These are phyloP conservation scores for Aspergillus pseudoviridinutans DNA, from an alignment of 2,329 filamentous ascomycete genomes.

Conservation along the genomic window DNA sequence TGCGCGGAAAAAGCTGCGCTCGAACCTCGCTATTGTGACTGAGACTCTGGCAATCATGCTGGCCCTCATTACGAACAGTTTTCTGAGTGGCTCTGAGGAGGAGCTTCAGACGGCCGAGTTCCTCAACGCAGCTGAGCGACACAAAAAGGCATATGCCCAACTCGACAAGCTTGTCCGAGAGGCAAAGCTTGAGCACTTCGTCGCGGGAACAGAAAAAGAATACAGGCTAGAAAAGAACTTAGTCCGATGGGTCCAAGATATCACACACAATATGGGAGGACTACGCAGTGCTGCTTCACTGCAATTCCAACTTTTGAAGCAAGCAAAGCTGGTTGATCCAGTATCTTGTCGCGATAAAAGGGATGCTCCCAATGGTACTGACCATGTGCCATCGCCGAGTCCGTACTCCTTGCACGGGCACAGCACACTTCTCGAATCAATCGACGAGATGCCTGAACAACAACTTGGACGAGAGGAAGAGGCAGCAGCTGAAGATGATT, in stretches of 20 bases:
- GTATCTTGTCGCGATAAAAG: slow-evolving; percentile 13
- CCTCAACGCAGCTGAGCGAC: slow-evolving; percentile 56
- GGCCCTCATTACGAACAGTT: slow-evolving; percentile 74
- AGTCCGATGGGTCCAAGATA: slow-evolving; percentile 76
- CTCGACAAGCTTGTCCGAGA: slow-evolving; percentile 77
- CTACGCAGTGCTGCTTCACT: slow-evolving; percentile 83
- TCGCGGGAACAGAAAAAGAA: slow-evolving; percentile 72
- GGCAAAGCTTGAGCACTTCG: slow-evolving; percentile 83
- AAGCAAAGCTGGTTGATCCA: slow-evolving; percentile 40
- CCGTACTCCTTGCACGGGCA: slow-evolving; percentile 41
- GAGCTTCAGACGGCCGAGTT: slow-evolving; percentile 68
- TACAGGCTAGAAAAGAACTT: slow-evolving; percentile 76
- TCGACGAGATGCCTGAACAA: slow-evolving; percentile 61
- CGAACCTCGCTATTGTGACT: slow-evolving; percentile 70
- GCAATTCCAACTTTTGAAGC: slow-evolving; percentile 78
- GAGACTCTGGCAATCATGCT: slow-evolving; percentile 76
- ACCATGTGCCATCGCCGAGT: slow-evolving; percentile 20
- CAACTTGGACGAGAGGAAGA: slow-evolving; percentile 52
- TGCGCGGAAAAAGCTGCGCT: slow-evolving; percentile 68
- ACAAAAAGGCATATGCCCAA: slow-evolving; percentile 63
- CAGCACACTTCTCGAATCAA: slow-evolving; percentile 52
- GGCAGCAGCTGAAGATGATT: slow-evolving; percentile 44
- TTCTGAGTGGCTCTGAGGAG: slow-evolving; percentile 76
- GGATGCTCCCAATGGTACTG: slow-evolving; percentile 13
- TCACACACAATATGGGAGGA: slow-evolving; percentile 86